Base-by-base conservation (phyloP, 2,329 filamentous ascomycete genomes). In the Ascochyta clinopodiicola region DNA sequence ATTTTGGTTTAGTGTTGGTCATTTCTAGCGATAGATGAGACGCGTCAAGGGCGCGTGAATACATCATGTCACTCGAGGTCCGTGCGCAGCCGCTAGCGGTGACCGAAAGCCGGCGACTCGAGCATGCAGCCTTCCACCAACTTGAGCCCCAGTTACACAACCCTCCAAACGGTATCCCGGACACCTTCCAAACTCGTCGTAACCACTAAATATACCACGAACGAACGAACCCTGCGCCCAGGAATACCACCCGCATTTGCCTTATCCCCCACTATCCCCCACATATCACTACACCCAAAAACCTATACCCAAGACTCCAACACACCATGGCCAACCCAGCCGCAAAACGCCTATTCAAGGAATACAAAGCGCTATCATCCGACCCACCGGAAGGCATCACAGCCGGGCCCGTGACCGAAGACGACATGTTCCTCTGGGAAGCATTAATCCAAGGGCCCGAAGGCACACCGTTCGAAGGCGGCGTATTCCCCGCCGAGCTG, bases 311-410 rank as follows among this genome's bases (percentile, higher is more conserved):
- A 21, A 43, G 44, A 48, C 15, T 24, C 13, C 32, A 27, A 15
- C 31, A 50, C 48, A 67, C 25, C 9, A 83, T 83, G 81, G 75
- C 80, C 3, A 78, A 79, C 42, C 83, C 86, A 27, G 86, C 86
- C 39, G 83, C 85, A 36, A 87, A 87, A 67, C 92, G 95, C 37
- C 90, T 99, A 66, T 92, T 98, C 75, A 91, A 94, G 79, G 95
- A 99, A 82, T 99, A 99, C 83, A 91, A 91, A 73, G 88, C 90
- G 61, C 88, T 99, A 60, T 95, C 92, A 61, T 94, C 92, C 72
- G 95, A 96, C 78, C 92, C 94, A 0, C 94, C 94, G n/a, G 94
- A 98, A 59, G 95, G 95, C 75, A 98, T 99, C 79, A 96, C 91
- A 56, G 95, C 95, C 15, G 95, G 95, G 19, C 95, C 95, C 31